These are phyloP conservation scores for Dioscorea alata DNA, from an alignment of 106 monocot genomes.

Conservation along the genomic window DNA sequence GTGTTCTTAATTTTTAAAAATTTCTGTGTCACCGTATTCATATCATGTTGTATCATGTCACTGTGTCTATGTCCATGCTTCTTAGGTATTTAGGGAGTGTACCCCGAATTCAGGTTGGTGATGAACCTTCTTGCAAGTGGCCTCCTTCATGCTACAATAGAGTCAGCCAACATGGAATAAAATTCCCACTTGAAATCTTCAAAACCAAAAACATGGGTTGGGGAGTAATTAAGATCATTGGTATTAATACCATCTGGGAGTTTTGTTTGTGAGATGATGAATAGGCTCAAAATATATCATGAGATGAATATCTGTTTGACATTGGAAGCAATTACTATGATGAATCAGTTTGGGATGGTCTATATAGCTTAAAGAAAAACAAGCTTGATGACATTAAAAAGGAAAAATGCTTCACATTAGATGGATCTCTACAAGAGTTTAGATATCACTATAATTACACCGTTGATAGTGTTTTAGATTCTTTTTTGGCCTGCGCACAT, in stretches of 20 bases:
- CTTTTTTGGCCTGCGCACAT: too few relatives aligned
- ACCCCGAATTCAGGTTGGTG: background rate
- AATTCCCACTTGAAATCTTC: conserved; percentile 52
- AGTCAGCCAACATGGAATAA: conserved; percentile 74
- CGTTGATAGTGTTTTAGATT: conserved; percentile 53
- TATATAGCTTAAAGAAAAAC: conserved; percentile 14
- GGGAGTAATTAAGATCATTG: too few relatives aligned
- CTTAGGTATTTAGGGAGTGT: too few relatives aligned
- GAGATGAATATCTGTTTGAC: conserved; percentile 69
- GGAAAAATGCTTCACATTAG: conserved; percentile 39
- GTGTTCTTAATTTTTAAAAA: too few relatives aligned
- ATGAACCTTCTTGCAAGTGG: conserved; percentile 56
- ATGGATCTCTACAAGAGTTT: conserved; percentile 65
- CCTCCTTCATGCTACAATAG: conserved; percentile 75
- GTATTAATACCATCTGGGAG: conserved; percentile 66
- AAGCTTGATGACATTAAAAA: conserved; percentile 10
- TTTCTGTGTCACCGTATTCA: too few relatives aligned
- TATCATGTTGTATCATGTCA: too few relatives aligned
- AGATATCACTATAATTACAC: conserved; percentile 71
- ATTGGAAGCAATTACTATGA: conserved; percentile 65
- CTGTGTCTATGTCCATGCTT: too few relatives aligned
- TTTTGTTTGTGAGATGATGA: conserved; percentile 66
- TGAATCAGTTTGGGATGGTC: conserved; percentile 49
- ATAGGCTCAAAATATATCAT: conserved; percentile 48
- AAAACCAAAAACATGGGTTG: conserved; percentile 73